These are phyloP conservation scores for Ophiostoma sp. DNA, from an alignment of 2,329 filamentous ascomycete species.

Conservation along the genomic window DNA sequence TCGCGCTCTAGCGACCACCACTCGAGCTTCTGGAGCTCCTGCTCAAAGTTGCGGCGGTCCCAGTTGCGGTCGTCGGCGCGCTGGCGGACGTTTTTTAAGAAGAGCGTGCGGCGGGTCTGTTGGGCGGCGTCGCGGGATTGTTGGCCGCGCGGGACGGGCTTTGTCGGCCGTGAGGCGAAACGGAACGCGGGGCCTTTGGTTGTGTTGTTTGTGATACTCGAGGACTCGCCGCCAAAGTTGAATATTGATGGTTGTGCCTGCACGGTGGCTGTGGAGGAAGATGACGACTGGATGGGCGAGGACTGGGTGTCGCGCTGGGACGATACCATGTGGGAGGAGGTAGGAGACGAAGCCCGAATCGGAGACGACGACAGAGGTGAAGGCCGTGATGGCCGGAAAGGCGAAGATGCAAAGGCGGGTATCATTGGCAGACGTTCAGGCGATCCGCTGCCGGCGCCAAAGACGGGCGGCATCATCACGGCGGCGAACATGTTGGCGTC, in stretches of 20 bases:
- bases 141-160: constrained; percentile 61
- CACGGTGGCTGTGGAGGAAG: background rate
- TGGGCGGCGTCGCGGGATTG: constrained; percentile 62
- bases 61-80: constrained; percentile 61
- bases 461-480: constrained; percentile 22
- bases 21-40: constrained; percentile 49
- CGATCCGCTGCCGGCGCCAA: constrained; percentile 35
- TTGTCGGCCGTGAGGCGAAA: constrained; percentile 56
- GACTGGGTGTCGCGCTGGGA: constrained; percentile 44
- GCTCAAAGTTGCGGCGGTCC: constrained; percentile 63
- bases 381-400: constrained; percentile 48
- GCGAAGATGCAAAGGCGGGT: constrained; percentile 38
- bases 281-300: constrained; percentile 41
- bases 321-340: background rate
- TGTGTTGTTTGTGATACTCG: background rate
- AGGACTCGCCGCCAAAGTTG: background rate
- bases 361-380: constrained; percentile 63
- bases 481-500: constrained; percentile 27
- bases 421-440: constrained; percentile 45
- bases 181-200: constrained; percentile 39
- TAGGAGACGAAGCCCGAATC: constrained; percentile 52
- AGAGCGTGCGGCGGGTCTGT: constrained; percentile 65
- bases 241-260: background rate
- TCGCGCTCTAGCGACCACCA: constrained; percentile 44
- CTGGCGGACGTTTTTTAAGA: constrained; percentile 66